Evolutionary conservation across 768 basidiomycete species (phyloP), one percentile per base, ranked within the genome.

Genomic region (Hypholoma fasciculare): DNA sequence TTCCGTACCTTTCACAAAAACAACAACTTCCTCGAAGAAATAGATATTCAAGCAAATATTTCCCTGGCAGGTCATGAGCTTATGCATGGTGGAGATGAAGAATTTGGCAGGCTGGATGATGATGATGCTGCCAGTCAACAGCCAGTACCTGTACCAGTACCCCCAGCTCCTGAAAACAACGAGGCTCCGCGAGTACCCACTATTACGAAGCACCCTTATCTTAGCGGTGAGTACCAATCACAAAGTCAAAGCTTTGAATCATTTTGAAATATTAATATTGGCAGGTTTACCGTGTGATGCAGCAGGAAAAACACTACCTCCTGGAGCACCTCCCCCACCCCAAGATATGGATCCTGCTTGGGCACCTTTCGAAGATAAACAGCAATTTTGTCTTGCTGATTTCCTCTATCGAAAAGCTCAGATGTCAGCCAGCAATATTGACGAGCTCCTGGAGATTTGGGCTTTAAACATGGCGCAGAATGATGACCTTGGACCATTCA

Each of bases 401-500:
- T 60, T 67, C 38, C 51, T 65, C n/a, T 69, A 52, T 50, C 59
- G 58, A 3, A 27, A 44, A 14, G 59, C 53, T 2, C 54, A 67
- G 43, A 67, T 65, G 59, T 65, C 66, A 0, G 57, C 39, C 1
- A 3, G 26, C 1, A 63, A 63, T 12, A 62, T 63, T 1, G 52
- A 63, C 40, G 13, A 47, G 4, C 42, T 67, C 12, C 38, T 67
- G 30, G 52, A 63, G 27, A 44, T 67, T 7, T 61, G 65, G 64
- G 64, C 62, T 0, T 7, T 37, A 2, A 12, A 7, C 16, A n/a
- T 27, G 16, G 23, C 36, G 0, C 65, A 65, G 0, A 78, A 78
- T 47, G 74, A 80, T 44, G 49, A 56, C 1, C 76, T 70, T 19
- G 57, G 49, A 1, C 55, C 46, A 1, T 47, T 47, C 17, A 47